Percentiles rank a stretch among this genome's conserved stretches.
These are phyloP conservation scores for Phytophthora palmivora DNA, from an alignment of 352 stramenopile genomes.

Conservation along the genomic window DNA sequence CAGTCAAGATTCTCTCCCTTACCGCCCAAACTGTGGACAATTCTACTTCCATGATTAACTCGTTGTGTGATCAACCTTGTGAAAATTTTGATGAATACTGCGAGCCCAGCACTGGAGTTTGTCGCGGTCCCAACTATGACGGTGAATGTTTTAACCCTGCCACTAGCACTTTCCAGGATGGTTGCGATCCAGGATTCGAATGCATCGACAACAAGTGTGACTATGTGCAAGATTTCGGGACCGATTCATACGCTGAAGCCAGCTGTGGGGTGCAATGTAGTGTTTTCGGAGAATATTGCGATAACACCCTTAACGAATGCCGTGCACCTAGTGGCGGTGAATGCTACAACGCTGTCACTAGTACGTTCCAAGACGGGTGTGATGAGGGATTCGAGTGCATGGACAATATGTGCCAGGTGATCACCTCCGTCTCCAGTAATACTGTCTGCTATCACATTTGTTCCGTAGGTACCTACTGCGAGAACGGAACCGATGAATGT, in stretches of 20 bases:
- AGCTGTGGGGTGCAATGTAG: conserved; percentile 9
- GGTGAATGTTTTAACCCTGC: conserved; percentile 24
- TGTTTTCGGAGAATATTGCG: conserved; percentile 15
- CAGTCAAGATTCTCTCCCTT: background rate
- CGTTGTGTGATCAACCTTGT: conserved; percentile 22
- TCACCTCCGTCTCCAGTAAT: conserved; percentile 1
- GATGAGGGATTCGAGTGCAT: conserved; percentile 15
- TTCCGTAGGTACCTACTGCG: conserved; percentile 34
- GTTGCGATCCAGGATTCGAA: conserved; percentile 24
- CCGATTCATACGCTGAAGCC: background rate
- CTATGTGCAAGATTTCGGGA: conserved; percentile 1
- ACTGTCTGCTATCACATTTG: conserved; percentile 28
- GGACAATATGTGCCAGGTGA: conserved; percentile 17
- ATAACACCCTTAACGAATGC: conserved; percentile 11
- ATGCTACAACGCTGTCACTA: conserved; percentile 33
- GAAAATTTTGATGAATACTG: conserved; percentile 37
- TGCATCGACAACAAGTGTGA: conserved; percentile 33
- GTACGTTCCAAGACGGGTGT: conserved; percentile 15
- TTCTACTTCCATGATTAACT: conserved; percentile 1
- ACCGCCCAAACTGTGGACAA: conserved; percentile 9
- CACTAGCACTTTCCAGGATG: conserved; percentile 19
- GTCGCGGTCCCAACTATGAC: conserved; percentile 17
- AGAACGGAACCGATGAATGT: conserved; percentile 32
- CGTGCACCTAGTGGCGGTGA: conserved; percentile 15
- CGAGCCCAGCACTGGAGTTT: conserved; percentile 20